A percentile compares a stretch with the other conserved stretches of the same genome.
phyloP scores from a whole-genome alignment of 352 stramenopile species.

The Blastocystis sp. region DNA sequence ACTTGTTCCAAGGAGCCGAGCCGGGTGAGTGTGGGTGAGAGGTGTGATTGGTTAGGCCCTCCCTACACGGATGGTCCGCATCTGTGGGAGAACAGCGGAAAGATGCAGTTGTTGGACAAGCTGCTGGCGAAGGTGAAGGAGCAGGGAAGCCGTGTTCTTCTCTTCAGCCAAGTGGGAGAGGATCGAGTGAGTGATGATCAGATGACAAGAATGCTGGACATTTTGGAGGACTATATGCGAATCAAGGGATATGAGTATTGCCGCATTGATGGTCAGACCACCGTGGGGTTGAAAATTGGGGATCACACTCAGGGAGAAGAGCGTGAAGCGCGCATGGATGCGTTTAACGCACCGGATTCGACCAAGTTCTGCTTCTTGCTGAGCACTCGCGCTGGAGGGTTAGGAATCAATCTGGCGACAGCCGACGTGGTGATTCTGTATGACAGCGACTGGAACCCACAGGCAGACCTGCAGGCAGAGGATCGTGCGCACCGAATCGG shows the following conservation, averaged over 20 bases:
- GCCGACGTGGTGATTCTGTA: constrained; percentile 96
- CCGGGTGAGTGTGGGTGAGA: constrained; percentile 72
- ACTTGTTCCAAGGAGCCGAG: constrained; percentile 97
- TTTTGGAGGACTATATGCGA: constrained; percentile 97
- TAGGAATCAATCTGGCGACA: constrained; percentile 96
- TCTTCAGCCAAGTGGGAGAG: constrained; percentile 86
- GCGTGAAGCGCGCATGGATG: constrained; percentile 85
- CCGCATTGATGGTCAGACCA: constrained; percentile 84
- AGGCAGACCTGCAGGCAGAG: constrained; percentile 96
- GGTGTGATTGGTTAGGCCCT: constrained; percentile 75
- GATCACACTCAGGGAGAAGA: constrained; percentile 72
- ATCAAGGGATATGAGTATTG: constrained; percentile 82
- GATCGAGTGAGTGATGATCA: constrained; percentile 74
- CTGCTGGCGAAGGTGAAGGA: constrained; percentile 82
- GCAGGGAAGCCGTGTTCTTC: constrained; percentile 87
- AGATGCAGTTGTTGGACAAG: constrained; percentile 93
- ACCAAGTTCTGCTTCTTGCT: constrained; percentile 95
- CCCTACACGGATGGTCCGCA: constrained; percentile 92
- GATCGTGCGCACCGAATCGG: constrained; percentile 94
- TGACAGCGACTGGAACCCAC: constrained; percentile 92
- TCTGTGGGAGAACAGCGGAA: constrained; percentile 95
- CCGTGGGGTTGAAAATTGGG: constrained; percentile 1
- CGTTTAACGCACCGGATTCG: constrained; percentile 92
- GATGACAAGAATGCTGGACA: constrained; percentile 99
- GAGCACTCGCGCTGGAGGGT: constrained; percentile 88